These are phyloP conservation scores for Panaeolus papilionaceus DNA, from an alignment of 768 basidiomycete genomes.

Conservation along the genomic window DNA sequence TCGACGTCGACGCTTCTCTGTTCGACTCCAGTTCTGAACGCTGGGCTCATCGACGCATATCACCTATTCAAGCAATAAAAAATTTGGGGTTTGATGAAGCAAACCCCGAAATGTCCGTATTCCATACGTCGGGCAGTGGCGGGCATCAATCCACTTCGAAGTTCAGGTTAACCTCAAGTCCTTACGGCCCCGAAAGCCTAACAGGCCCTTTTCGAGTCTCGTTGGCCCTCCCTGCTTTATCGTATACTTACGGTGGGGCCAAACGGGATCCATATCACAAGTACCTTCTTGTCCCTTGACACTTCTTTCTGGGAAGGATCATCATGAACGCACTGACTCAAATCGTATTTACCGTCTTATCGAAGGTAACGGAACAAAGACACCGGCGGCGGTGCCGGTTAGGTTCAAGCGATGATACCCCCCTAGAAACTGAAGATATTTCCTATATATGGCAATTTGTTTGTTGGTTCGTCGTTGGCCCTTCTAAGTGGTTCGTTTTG, in stretches of 20 bases:
- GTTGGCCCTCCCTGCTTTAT: background rate
- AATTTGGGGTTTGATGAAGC: background rate
- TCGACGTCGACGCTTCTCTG: slow-evolving; percentile 10
- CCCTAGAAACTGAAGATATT: background rate
- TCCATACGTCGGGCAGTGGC: slow-evolving; percentile 3
- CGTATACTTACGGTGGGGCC: background rate
- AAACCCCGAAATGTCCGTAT: slow-evolving; percentile 9
- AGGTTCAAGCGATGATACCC: slow-evolving; percentile 5
- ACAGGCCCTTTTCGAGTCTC: background rate
- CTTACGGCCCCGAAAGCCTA: slow-evolving; percentile 12
- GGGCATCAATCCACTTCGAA: background rate
- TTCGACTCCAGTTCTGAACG: background rate
- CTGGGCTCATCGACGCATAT: slow-evolving; percentile 10
- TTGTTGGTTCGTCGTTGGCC: background rate
- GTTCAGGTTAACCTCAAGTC: slow-evolving; percentile 8
- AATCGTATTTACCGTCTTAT: background rate
- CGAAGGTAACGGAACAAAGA: slow-evolving; percentile 4
- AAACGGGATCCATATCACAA: background rate
- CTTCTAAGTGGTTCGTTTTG: background rate
- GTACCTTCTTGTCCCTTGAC: background rate
- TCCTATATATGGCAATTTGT: slow-evolving; percentile 5
- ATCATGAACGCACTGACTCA: background rate
- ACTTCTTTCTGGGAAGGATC: background rate
- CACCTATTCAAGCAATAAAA: background rate
- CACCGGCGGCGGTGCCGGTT: slow-evolving; percentile 12